Evolutionary conservation across 495 filamentous ascomycete species (phyloP).

Genomic region (Cryomyces minteri): DNA sequence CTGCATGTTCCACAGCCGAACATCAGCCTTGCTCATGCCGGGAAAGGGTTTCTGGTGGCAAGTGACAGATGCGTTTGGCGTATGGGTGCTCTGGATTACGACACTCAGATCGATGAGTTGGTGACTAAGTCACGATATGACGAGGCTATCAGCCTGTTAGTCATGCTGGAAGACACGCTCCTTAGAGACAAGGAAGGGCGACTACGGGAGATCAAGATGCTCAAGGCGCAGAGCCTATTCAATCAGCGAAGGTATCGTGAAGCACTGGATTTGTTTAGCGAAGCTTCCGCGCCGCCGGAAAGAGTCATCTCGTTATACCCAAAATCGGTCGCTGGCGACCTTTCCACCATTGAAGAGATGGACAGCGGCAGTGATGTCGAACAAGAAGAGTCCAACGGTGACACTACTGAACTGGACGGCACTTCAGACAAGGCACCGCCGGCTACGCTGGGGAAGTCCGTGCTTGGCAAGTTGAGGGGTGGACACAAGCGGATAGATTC

Average conservation of each 20-base stretch:
- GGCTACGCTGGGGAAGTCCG: conserved; percentile 12
- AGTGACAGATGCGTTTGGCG: conserved; percentile 87
- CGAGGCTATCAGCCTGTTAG: conserved; percentile 77
- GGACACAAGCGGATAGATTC: conserved; percentile 34
- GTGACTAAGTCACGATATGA: conserved; percentile 61
- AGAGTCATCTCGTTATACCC: conserved; percentile 78
- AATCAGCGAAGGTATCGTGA: conserved; percentile 65
- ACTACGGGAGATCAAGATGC: conserved; percentile 66
- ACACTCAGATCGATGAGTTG: conserved; percentile 75
- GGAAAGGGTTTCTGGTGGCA: conserved; percentile 80
- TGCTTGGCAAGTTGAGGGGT: conserved; percentile 31
- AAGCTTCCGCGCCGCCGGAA: conserved; percentile 76
- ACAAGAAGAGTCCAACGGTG: conserved; percentile 23
- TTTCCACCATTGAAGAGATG: conserved; percentile 33
- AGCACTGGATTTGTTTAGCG: conserved; percentile 79
- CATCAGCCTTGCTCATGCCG: conserved; percentile 79
- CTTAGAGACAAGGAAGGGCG: conserved; percentile 66
- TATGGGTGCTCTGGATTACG: conserved; percentile 87
- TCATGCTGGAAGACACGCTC: conserved; percentile 82
- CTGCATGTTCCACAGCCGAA: conserved; percentile 91
- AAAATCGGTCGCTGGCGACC: conserved; percentile 60
- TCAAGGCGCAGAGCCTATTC: conserved; percentile 78
- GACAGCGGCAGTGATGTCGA: conserved; percentile 21
- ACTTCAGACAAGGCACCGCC: conserved; percentile 8
- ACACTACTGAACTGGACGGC: conserved; percentile 9